phyloP scores from a whole-genome alignment of 306 rosid genomes.

The Rosa rugosa region DNA sequence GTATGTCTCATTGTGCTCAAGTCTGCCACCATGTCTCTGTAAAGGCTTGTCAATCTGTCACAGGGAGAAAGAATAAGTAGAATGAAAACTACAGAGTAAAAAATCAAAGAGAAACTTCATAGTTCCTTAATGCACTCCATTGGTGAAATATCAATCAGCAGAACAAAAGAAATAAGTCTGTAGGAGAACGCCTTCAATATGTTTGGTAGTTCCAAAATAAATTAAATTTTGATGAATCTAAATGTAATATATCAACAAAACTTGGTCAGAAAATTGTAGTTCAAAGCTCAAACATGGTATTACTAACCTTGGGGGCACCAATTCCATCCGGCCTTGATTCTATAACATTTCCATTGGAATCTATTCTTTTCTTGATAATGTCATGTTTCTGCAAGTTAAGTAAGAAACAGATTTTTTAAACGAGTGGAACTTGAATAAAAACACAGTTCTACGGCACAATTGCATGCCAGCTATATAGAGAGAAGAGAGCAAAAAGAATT shows the following conservation, averaged over 20 bases:
- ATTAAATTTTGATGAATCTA: neutral
- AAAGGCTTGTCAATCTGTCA: conserved; percentile 88
- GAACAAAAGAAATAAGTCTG: neutral
- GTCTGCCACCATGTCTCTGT: conserved; percentile 97
- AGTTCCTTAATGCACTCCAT: neutral
- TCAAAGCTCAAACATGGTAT: neutral
- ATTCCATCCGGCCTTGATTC: conserved; percentile 88
- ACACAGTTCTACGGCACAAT: neutral
- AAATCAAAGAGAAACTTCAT: conserved; percentile 8
- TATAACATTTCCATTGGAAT: conserved; percentile 82
- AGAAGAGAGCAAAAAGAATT: conserved; percentile 9
- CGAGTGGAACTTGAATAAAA: conserved; percentile 1
- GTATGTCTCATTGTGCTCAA: conserved; percentile 96
- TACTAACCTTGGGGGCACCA: conserved; percentile 82
- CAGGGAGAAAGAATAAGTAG: conserved; percentile 27
- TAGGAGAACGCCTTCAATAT: neutral
- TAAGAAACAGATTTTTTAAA: conserved; percentile 5
- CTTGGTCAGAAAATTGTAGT: neutral
- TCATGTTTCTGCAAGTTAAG: conserved; percentile 74
- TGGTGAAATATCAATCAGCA: neutral
- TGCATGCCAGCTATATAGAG: neutral
- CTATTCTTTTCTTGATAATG: conserved; percentile 86
- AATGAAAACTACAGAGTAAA: conserved; percentile 13
- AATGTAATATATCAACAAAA: neutral
- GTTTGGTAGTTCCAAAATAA: neutral